phyloP scores from a whole-genome alignment of 2,329 filamentous ascomycete species.

The Drechslera avenae region DNA sequence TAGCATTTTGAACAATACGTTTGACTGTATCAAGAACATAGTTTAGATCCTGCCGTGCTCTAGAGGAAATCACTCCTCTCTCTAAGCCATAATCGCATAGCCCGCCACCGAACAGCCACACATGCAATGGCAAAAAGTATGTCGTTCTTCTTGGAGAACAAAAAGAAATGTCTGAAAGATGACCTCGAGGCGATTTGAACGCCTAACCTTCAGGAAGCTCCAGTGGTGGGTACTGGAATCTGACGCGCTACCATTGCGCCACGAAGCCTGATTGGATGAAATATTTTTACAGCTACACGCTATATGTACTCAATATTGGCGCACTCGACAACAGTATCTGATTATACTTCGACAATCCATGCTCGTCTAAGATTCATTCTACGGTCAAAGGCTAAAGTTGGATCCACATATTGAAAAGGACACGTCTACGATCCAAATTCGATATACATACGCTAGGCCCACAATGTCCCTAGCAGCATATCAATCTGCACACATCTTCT shows the following conservation, averaged over 20 bases:
- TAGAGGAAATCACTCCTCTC: slow-evolving; percentile 6
- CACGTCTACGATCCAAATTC: neutral
- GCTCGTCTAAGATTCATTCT: no score
- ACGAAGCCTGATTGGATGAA: slow-evolving; percentile 29
- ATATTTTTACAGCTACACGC: neutral
- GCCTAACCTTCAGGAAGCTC: slow-evolving; percentile 35
- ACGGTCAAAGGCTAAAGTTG: neutral
- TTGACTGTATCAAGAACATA: neutral
- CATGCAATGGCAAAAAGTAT: neutral
- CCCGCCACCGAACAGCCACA: neutral
- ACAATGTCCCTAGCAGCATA: slow-evolving; percentile 2
- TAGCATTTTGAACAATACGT: slow-evolving; percentile 2
- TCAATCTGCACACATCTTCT: neutral
- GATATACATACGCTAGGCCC: neutral
- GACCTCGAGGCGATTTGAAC: slow-evolving; percentile 38
- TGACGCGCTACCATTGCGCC: slow-evolving; percentile 41
- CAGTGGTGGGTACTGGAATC: slow-evolving; percentile 31
- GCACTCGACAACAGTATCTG: neutral
- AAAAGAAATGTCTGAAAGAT: slow-evolving; percentile 16
- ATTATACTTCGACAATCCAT: no score
- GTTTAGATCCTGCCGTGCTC: slow-evolving; percentile 2
- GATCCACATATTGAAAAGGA: neutral
- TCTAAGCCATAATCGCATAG: neutral
- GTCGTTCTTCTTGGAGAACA: neutral
- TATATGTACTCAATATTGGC: neutral